Conservation (phyloP, 2,329 filamentous ascomycete species). For the Niveomyces coronatus region DNA sequence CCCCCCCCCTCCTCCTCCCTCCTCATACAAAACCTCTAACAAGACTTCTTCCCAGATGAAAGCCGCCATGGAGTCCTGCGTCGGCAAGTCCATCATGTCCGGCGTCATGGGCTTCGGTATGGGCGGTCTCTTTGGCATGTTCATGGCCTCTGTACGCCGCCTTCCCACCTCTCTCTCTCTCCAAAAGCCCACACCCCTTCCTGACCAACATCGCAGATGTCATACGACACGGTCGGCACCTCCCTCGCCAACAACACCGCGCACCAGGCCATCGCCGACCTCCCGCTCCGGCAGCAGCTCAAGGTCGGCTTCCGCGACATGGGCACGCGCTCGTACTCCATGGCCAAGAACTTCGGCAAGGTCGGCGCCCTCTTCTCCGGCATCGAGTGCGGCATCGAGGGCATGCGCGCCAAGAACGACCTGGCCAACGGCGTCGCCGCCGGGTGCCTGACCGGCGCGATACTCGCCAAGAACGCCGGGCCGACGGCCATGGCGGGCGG, state of each 20-base stretch:
- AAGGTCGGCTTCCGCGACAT: slow-evolving; percentile 86
- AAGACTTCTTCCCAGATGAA: slow-evolving; percentile 51
- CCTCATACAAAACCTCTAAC: too few relatives aligned
- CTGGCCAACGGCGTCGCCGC: slow-evolving; percentile 77
- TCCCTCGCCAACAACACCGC: slow-evolving; percentile 29
- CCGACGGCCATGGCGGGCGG: slow-evolving; percentile 82
- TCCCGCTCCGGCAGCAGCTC: slow-evolving; percentile 78
- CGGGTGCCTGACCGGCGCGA: slow-evolving; percentile 84
- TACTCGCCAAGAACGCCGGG: slow-evolving; percentile 75
- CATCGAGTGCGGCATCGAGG: slow-evolving; percentile 94
- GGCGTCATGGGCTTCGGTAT: slow-evolving; percentile 92
- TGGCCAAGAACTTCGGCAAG: slow-evolving; percentile 89
- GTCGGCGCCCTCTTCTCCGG: slow-evolving; percentile 86
- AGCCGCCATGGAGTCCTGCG: slow-evolving; percentile 82
- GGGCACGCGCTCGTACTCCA: slow-evolving; percentile 71
- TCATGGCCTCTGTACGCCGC: slow-evolving; percentile 83
- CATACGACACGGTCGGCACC: slow-evolving; percentile 88
- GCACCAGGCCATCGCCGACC: slow-evolving; percentile 37
- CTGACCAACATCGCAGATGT: slow-evolving; percentile 54
- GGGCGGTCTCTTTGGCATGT: slow-evolving; percentile 87
- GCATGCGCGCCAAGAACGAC: slow-evolving; percentile 87
- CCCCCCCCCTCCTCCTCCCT: slow-evolving; percentile 2
- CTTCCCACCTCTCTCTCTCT: slow-evolving; percentile 3
- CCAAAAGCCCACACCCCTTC: neutral
- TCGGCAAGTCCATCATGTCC: slow-evolving; percentile 77